These are phyloP conservation scores for Rhipidocladum racemiflorum DNA, from an alignment of 176 grass and related monocot species.

Conservation along the genomic window DNA sequence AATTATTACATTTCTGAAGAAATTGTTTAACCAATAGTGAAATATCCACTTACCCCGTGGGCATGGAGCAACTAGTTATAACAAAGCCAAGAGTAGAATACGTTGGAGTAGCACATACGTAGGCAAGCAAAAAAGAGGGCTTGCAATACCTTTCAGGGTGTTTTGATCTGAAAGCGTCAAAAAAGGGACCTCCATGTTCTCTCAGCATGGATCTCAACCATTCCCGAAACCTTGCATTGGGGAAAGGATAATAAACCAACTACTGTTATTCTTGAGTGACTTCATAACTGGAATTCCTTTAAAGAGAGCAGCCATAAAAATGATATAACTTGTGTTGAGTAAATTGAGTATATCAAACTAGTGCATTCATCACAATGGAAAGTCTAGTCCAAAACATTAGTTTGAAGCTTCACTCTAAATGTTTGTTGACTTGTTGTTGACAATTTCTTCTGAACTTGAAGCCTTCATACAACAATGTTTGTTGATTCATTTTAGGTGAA, in stretches of 20 bases:
- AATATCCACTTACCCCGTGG: not conserved
- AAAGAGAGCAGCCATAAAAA: not conserved
- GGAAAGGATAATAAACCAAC: not conserved
- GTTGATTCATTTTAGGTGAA: not conserved
- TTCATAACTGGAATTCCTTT: not conserved
- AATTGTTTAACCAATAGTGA: not conserved
- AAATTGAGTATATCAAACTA: not conserved
- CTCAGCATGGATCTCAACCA: conserved; percentile 89
- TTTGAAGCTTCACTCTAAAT: not conserved
- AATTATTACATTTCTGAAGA: not conserved
- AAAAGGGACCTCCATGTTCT: conserved; percentile 75
- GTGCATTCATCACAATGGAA: not conserved
- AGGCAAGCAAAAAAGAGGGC: not conserved
- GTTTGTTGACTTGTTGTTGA: not conserved
- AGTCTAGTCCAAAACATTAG: not conserved
- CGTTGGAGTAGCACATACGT: not conserved
- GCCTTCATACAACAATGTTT: not conserved
- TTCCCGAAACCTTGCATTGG: conserved; percentile 61
- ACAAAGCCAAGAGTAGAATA: conserved; percentile 5
- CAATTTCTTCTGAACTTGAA: not conserved
- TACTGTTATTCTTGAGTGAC: not conserved
- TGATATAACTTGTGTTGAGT: not conserved
- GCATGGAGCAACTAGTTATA: conserved; percentile 20
- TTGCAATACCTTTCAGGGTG: conserved; percentile 69
- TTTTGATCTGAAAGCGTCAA: conserved; percentile 89